Evolutionary conservation across 179 eudicot genomes (phyloP), one percentile per base, ranked within the genome.

Genomic region (Sideroxylon spinosum): DNA sequence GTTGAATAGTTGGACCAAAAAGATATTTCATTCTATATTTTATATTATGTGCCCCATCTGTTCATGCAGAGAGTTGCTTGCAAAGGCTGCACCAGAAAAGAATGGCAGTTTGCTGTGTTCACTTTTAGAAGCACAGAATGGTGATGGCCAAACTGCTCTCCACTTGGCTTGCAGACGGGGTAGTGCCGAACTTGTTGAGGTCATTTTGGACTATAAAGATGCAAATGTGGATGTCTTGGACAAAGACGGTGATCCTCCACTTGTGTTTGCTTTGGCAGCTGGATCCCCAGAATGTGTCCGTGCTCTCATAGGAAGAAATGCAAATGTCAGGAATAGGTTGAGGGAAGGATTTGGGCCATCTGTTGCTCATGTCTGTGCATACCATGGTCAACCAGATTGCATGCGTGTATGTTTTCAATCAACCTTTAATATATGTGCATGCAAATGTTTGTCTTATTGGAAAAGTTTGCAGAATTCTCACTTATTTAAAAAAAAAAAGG

Each of bases 151-250:
- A 83, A 92, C 98, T 79, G 99, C 97, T 76, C 98, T 95, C 78
- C 99, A 95, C 82, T 89, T 95, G 88, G 99, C 99, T 68, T 95
- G 99, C 86, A 93, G 99, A 81, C 88, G 99, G 80, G 99, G 99
- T 64, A 89, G 98, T 78, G 87, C 83, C 23, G 94, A 90, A 78
- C 99, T 95, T 80, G 98, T 95, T 78, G 95, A 93, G 82, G 87
- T 91, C 77, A 92, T 95, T 73, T 88, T 95, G 86, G 92, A 83
- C 80, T 91, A 87, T 81, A 78, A 85, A 76, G 96, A 95, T 78
- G 98, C 98, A 28, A 84, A 91, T 84, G 99, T 93, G 73, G 98
- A 95, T 85, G 90, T 92, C 73, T 91, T 92, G 73, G 99, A 95
- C 82, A 93, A 90, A 84, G 97, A 95, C 80, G 99, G 98, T 79